phyloP scores from a whole-genome alignment of 805 yeast genomes.

The Sungouiozyma ichnusensis region DNA sequence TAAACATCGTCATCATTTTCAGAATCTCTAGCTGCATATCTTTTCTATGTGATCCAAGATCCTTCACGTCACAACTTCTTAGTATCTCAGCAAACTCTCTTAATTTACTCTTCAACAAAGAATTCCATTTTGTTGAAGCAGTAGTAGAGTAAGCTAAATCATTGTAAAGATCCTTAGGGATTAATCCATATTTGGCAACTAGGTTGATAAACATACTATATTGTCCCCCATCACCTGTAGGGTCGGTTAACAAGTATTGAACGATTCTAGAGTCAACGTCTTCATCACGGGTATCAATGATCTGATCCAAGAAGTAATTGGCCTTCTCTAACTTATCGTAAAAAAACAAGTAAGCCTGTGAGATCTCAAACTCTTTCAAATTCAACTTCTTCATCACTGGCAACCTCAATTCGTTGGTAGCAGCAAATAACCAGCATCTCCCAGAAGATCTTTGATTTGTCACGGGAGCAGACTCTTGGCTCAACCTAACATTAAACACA shows the following conservation, averaged over 20 bases:
- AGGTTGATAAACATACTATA: conserved; percentile 74
- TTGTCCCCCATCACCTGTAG: conserved; percentile 80
- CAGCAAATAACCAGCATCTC: conserved; percentile 84
- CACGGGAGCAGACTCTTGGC: conserved; percentile 42
- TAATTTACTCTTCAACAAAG: conserved; percentile 54
- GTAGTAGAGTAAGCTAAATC: conserved; percentile 53
- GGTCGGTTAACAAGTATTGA: conserved; percentile 52
- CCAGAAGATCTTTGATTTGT: conserved; percentile 71
- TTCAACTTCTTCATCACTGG: conserved; percentile 51
- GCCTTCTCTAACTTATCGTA: conserved; percentile 82
- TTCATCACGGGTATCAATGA: conserved; percentile 56
- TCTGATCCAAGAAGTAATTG: conserved; percentile 68
- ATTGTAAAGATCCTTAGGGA: conserved; percentile 65
- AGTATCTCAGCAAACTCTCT: conserved; percentile 69
- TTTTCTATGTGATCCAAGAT: conserved; percentile 33
- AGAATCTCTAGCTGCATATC: conserved; percentile 52
- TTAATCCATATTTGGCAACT: conserved; percentile 69
- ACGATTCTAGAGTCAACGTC: conserved; percentile 62
- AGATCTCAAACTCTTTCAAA: conserved; percentile 58
- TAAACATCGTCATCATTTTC: conserved; percentile 52
- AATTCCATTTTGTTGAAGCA: conserved; percentile 42
- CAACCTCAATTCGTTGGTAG: conserved; percentile 62
- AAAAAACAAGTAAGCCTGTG: conserved; percentile 72
- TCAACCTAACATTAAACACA: conserved; percentile 24
- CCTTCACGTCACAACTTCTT: conserved; percentile 33